Percentiles rank a stretch among this genome's conserved stretches.
phyloP scores from a whole-genome alignment of 1,284 basidiomycete genomes.

The Ceratobasidium sp. region DNA sequence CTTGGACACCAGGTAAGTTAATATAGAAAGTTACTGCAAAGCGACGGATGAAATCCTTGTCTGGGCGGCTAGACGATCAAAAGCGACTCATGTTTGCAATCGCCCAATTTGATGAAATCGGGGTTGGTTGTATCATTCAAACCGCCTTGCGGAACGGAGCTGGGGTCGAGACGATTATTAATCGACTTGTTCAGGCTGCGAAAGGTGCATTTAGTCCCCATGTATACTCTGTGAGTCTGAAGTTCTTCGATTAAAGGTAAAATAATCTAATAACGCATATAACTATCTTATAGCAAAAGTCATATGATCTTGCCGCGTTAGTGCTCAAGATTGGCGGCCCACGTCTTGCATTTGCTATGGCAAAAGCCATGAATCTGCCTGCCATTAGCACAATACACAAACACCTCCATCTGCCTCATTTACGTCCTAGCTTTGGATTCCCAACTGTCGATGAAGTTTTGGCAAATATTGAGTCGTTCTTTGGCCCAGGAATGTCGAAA shows the following conservation, averaged over 20 bases:
- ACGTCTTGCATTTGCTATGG: neutral
- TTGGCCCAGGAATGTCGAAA: neutral
- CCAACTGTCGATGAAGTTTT: constrained; percentile 2
- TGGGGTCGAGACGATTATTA: constrained; percentile 10
- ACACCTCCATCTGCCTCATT: neutral
- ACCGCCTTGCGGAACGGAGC: neutral
- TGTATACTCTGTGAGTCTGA: neutral
- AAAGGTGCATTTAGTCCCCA: constrained; percentile 15
- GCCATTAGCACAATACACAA: neutral
- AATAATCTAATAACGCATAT: neutral
- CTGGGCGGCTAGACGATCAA: too few species aligned
- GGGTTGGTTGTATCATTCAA: constrained; percentile 8
- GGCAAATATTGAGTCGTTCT: constrained; percentile 10
- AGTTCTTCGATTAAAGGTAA: neutral
- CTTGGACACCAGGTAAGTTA: too few species aligned
- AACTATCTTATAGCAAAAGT: neutral
- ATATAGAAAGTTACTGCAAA: too few species aligned
- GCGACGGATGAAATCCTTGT: too few species aligned
- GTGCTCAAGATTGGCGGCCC: constrained; percentile 9
- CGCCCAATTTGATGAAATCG: too few species aligned
- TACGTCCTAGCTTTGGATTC: neutral
- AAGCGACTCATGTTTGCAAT: too few species aligned
- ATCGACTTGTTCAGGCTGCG: neutral
- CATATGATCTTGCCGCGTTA: neutral
- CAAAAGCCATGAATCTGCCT: neutral